These are phyloP conservation scores for Phialophora chinensis DNA, from an alignment of 2,329 filamentous ascomycete species.

Conservation along the genomic window DNA sequence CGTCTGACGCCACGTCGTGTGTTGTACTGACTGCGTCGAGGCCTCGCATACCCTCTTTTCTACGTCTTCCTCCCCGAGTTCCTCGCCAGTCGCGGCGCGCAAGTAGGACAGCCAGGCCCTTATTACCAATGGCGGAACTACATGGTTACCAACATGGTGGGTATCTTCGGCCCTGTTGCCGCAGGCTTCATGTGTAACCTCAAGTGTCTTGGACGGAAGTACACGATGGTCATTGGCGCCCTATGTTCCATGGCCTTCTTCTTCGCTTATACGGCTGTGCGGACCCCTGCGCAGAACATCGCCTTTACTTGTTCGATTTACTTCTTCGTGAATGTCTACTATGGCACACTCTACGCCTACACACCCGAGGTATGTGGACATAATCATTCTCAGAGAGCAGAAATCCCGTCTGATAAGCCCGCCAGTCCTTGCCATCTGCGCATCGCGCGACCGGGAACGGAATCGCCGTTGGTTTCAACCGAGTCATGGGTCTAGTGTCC, in stretches of 20 bases:
- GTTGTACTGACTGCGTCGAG: neutral
- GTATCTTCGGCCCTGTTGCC: conserved; percentile 73
- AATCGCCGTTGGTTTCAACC: conserved; percentile 71
- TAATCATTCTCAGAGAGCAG: neutral
- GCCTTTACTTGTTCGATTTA: conserved; percentile 72
- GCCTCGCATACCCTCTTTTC: conserved; percentile 68
- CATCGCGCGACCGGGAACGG: conserved; percentile 78
- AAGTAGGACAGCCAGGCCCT: conserved; percentile 74
- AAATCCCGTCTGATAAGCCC: neutral
- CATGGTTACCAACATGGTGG: conserved; percentile 74
- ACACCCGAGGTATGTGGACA: conserved; percentile 73
- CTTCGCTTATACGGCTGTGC: conserved; percentile 74
- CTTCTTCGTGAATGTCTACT: conserved; percentile 70
- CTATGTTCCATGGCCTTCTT: conserved; percentile 69
- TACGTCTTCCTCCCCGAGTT: conserved; percentile 68
- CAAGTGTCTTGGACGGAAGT: conserved; percentile 71
- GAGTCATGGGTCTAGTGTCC: conserved; percentile 75
- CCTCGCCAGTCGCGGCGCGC: conserved; percentile 63
- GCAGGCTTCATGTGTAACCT: conserved; percentile 74
- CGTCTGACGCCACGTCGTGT: neutral
- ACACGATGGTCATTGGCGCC: conserved; percentile 69
- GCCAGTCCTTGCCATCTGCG: conserved; percentile 57
- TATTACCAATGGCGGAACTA: conserved; percentile 79
- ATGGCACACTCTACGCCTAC: conserved; percentile 76
- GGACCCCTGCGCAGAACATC: conserved; percentile 66